A percentile compares a stretch with the other conserved stretches of the same genome.
Evolutionary conservation across 2,329 filamentous ascomycete species (phyloP).

Genomic region (Colletotrichum musae): DNA sequence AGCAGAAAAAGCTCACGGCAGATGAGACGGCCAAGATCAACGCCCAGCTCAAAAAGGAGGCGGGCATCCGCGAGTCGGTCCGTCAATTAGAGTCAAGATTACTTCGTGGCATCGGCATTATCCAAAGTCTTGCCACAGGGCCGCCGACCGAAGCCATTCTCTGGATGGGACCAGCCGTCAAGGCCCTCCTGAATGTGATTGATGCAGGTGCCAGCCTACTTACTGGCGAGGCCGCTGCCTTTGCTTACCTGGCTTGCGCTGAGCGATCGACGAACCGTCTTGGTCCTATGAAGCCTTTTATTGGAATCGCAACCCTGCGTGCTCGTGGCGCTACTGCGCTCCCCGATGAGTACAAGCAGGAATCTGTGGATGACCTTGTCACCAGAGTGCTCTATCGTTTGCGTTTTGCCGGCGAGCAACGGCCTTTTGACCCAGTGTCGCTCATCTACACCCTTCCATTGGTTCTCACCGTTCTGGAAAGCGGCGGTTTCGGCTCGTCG

Average conservation of each 20-base stretch:
- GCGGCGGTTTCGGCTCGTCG: conserved; percentile 81
- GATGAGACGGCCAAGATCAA: conserved; percentile 94
- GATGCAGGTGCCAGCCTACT: conserved; percentile 86
- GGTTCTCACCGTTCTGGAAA: conserved; percentile 82
- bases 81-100: conserved; percentile 78
- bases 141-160: conserved; percentile 89
- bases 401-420: conserved; percentile 90
- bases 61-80: conserved; percentile 82
- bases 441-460: conserved; percentile 90
- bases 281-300: conserved; percentile 82
- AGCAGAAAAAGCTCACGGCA: conserved; percentile 88
- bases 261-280: conserved; percentile 81
- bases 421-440: conserved; percentile 91
- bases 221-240: conserved; percentile 83
- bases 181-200: conserved; percentile 80
- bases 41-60: conserved; percentile 89
- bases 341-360: conserved; percentile 79
- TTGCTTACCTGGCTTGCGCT: conserved; percentile 85
- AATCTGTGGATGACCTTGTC: conserved; percentile 86
- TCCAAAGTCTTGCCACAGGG: conserved; percentile 84
- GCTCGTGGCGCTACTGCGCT: conserved; percentile 82
- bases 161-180: conserved; percentile 90
- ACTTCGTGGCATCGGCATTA: conserved; percentile 87
- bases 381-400: conserved; percentile 92
- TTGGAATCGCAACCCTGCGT: conserved; percentile 89